These are phyloP conservation scores for Ceratocystis smalleyi DNA, from an alignment of 2,329 filamentous ascomycete species.

Conservation along the genomic window DNA sequence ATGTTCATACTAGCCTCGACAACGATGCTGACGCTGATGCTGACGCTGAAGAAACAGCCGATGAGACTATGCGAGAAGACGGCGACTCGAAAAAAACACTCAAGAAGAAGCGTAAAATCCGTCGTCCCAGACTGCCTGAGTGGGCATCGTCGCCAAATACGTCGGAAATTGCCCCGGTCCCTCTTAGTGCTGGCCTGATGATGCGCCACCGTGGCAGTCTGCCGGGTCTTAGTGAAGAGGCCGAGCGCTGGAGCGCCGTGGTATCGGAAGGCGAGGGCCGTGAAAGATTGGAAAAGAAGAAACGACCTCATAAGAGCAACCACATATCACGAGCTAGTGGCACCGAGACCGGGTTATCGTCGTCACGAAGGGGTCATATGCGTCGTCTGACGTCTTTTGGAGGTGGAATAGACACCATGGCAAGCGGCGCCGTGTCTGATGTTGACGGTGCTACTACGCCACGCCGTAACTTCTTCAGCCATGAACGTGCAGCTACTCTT, in stretches of 20 bases:
- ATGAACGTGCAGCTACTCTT: slow-evolving; percentile 56
- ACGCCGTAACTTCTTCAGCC: slow-evolving; percentile 39
- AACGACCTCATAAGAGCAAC: slow-evolving; percentile 6
- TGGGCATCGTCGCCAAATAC: slow-evolving; percentile 51
- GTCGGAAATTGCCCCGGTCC: slow-evolving; percentile 5
- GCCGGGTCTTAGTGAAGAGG: slow-evolving; percentile 41
- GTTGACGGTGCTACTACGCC: slow-evolving; percentile 40
- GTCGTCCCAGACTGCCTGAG: slow-evolving; percentile 37
- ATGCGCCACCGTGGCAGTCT: slow-evolving; percentile 51
- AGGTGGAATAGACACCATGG: slow-evolving; percentile 28
- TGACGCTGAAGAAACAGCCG: slow-evolving; percentile 74
- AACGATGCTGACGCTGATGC: slow-evolving; percentile 50
- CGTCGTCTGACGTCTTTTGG: slow-evolving; percentile 51
- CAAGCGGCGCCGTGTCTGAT: slow-evolving; percentile 38
- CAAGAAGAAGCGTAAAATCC: slow-evolving; percentile 51
- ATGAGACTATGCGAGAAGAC: slow-evolving; percentile 38
- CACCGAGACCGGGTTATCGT: slow-evolving; percentile 12
- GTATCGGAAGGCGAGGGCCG: slow-evolving; percentile 63
- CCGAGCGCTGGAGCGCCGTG: slow-evolving; percentile 32
- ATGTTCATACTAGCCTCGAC: slow-evolving; percentile 24
- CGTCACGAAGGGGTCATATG: slow-evolving; percentile 35
- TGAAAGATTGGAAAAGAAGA: slow-evolving; percentile 37
- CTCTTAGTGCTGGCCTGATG: slow-evolving; percentile 29
- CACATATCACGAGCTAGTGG: slow-evolving; percentile 17
- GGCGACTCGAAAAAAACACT: slow-evolving; percentile 34